These are phyloP conservation scores for Trichoderma pleuroti DNA, from an alignment of 2,329 filamentous ascomycete species.

Conservation along the genomic window DNA sequence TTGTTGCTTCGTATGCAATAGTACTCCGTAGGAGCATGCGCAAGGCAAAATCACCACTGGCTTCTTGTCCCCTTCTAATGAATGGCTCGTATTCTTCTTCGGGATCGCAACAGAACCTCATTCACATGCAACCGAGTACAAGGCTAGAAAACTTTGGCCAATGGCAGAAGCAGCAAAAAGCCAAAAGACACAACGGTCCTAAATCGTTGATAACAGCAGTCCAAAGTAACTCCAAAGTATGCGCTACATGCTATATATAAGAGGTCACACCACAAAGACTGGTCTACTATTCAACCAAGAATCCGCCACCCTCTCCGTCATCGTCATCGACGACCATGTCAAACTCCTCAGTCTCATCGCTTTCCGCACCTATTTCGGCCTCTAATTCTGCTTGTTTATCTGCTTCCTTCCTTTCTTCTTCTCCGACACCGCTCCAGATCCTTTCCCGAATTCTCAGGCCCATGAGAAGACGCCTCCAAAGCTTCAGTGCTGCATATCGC, in stretches of 20 bases:
- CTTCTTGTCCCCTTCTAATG: background rate
- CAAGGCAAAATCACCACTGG: background rate
- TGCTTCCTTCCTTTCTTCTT: slow-evolving; percentile 42
- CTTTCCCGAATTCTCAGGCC: slow-evolving; percentile 72
- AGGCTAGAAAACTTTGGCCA: background rate
- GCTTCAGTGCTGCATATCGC: slow-evolving; percentile 68
- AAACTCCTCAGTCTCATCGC: slow-evolving; percentile 44
- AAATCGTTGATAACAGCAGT: background rate
- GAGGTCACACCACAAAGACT: background rate
- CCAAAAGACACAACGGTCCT: background rate
- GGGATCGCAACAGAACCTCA: background rate
- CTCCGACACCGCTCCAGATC: slow-evolving; percentile 59
- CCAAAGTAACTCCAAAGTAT: background rate
- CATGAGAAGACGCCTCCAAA: slow-evolving; percentile 67
- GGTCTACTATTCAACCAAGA: slow-evolving; percentile 36
- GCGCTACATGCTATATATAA: background rate
- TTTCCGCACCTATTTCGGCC: slow-evolving; percentile 34
- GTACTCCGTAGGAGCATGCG: background rate
- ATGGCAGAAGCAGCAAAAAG: background rate
- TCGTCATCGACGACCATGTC: slow-evolving; percentile 41
- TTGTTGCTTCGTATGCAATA: background rate
- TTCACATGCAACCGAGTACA: background rate
- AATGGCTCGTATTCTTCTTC: background rate
- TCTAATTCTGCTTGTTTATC: slow-evolving; percentile 38
- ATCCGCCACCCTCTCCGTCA: slow-evolving; percentile 46